Evolutionary conservation across 805 yeast genomes (phyloP), one percentile per base, ranked within the genome.

Genomic region (Candida takata): DNA sequence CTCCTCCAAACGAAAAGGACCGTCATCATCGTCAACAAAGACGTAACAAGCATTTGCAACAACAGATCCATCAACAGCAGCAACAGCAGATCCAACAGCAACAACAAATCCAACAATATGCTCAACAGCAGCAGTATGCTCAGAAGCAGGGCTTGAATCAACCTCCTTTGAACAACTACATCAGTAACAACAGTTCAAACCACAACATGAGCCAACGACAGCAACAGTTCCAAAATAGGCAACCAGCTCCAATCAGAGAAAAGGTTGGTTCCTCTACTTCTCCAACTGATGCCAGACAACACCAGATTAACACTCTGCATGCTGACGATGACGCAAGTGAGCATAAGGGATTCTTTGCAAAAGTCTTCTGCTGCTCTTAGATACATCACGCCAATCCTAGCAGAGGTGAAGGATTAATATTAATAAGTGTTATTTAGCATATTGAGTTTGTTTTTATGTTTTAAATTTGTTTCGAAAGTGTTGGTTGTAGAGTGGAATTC

Each of bases 1-100:
- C 66, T 42, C 81, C 81, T 27, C 59, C 58, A 38, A 49, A 52
- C 32, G 50, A 47, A 28, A 40, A 54, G 48, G 46, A 51, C 31
- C 52, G 52, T 34, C 51, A 50, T 21, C 54, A 54, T 25, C 49
- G 55, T 37, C 51, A 55, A 33, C 57, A 49, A 40, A 47, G 52
- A 52, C 48, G 50, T 38, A 40, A 51, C 40, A 46, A 51, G 46
- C 50, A 50, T 31, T 30, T 49, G 34, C 52, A 54, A 37, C 54
- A 54, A 36, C 55, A 50, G 32, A 42, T 48, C 33, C 47, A 43
- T 25, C 47, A 40, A 24, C 47, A 41, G 24, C 45, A 40, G 28
- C 44, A 41, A 33, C 42, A 41, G 18, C 43, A 48, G 25, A 40
- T 37, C 21, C 47, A 44, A 24, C 31, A 37, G 27, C 47, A 43